Conservation (phyloP, 371 early-diverging fungal genomes). For the Mortierella sp. region DNA sequence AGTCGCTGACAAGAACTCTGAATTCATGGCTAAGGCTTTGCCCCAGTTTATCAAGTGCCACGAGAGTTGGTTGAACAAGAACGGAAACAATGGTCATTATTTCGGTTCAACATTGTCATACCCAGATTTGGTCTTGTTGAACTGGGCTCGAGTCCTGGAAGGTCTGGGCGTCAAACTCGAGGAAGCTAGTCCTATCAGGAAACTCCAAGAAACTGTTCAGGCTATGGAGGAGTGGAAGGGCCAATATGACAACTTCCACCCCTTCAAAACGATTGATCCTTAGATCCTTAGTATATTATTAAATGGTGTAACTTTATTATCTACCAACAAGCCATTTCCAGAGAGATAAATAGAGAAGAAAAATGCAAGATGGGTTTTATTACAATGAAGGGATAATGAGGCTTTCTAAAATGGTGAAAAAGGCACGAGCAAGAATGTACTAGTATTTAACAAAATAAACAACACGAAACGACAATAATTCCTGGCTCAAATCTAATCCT, state of each 20-base stretch:
- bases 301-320: not conserved
- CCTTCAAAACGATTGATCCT: conserved; percentile 18
- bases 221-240: conserved; percentile 35
- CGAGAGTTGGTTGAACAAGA: conserved; percentile 40
- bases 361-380: not conserved
- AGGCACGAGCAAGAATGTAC: not conserved
- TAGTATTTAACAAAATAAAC: not conserved
- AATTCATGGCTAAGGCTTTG: conserved; percentile 19
- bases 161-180: conserved; percentile 20
- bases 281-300: not conserved
- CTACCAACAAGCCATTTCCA: not conserved
- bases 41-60: conserved; percentile 31
- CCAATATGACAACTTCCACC: conserved; percentile 29
- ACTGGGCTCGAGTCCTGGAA: conserved; percentile 33
- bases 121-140: conserved; percentile 35
- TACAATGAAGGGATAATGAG: not conserved
- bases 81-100: conserved; percentile 52
- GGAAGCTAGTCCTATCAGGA: conserved; percentile 23
- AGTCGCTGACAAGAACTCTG: conserved; percentile 18
- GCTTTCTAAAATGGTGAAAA: no score
- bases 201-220: conserved; percentile 10
- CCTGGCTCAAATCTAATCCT: no score
- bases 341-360: not conserved
- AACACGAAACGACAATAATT: not conserved
- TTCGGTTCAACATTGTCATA: conserved; percentile 31